Percentiles rank a stretch among this genome's conserved stretches.
Conservation (phyloP, 371 early-diverging fungal species). For the Rhizopus delemar region DNA sequence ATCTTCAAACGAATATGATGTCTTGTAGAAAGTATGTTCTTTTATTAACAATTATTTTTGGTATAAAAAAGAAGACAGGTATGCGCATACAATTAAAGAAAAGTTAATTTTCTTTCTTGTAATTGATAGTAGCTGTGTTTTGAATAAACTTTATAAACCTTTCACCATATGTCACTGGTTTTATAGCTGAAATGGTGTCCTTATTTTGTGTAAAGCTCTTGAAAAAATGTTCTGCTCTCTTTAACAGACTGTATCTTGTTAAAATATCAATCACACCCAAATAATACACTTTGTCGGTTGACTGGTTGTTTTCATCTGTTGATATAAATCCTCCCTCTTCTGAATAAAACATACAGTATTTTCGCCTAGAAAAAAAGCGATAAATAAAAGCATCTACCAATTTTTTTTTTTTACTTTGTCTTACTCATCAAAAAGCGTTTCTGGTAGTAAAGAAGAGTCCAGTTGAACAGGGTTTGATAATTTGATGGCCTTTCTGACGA, state of each 20-base stretch:
- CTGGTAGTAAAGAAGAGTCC: constrained; percentile 54
- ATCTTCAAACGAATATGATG: too few relatives aligned
- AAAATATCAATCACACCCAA: constrained; percentile 95
- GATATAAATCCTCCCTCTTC: constrained; percentile 90
- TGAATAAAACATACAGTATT: constrained; percentile 78
- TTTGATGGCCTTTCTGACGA: constrained; percentile 69
- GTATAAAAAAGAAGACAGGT: not conserved
- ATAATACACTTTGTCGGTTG: constrained; percentile 79
- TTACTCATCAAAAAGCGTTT: constrained; percentile 43
- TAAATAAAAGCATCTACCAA: not conserved
- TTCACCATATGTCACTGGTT: constrained; percentile 79
- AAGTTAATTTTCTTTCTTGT: constrained; percentile 4
- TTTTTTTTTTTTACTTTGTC: not conserved
- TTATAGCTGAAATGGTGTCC: constrained; percentile 84
- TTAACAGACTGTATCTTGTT: constrained; percentile 85
- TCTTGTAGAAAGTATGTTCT: too few relatives aligned
- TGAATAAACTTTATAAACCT: constrained; percentile 87
- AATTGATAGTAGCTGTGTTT: constrained; percentile 11
- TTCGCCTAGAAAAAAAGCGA: constrained; percentile 29
- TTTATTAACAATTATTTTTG: too few relatives aligned
- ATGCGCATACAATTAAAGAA: not conserved
- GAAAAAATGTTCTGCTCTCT: constrained; percentile 83
- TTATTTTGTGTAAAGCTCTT: constrained; percentile 80
- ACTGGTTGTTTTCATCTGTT: constrained; percentile 68
- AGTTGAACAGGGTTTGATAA: constrained; percentile 68